These are phyloP conservation scores for Pleurozium schreberi DNA, from an alignment of 225 moss, liverwort and hornwort species.

Conservation along the genomic window DNA sequence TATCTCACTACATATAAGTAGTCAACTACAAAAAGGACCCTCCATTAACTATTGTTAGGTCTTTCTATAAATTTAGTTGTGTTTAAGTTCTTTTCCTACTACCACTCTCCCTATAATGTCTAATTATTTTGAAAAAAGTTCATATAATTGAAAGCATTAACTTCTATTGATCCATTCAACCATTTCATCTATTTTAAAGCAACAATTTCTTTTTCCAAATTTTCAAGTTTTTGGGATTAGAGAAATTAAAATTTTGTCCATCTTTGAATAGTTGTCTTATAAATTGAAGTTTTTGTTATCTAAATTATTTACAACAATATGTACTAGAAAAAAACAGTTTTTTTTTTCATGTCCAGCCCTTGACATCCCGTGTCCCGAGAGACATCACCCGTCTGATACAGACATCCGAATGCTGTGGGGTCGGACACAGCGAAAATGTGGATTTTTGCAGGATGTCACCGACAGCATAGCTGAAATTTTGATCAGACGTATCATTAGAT, in stretches of 20 bases:
- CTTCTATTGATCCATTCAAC: background rate
- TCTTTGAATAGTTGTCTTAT: background rate
- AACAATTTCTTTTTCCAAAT: too few relatives aligned
- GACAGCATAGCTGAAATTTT: too few relatives aligned
- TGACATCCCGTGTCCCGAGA: too few relatives aligned
- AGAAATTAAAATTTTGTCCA: accelerated
- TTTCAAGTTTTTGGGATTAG: background rate
- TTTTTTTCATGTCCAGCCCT: too few relatives aligned
- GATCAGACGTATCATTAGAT: too few relatives aligned
- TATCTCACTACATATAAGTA: background rate
- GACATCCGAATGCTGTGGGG: too few relatives aligned
- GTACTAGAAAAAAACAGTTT: too few relatives aligned
- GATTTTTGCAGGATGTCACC: too few relatives aligned
- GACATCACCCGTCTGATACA: too few relatives aligned
- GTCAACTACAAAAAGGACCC: background rate
- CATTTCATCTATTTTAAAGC: background rate
- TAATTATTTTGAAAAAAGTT: background rate
- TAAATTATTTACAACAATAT: too few relatives aligned
- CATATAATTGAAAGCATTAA: background rate
- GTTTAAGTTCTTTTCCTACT: background rate
- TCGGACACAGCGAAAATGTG: too few relatives aligned
- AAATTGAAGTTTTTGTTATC: background rate
- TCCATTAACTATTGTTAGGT: background rate
- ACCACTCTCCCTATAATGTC: too few relatives aligned
- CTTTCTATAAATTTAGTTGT: background rate